A percentile compares a stretch with the other conserved stretches of the same genome.
Evolutionary conservation across 768 basidiomycete genomes (phyloP).

Genomic region (Lactarius trivialis): DNA sequence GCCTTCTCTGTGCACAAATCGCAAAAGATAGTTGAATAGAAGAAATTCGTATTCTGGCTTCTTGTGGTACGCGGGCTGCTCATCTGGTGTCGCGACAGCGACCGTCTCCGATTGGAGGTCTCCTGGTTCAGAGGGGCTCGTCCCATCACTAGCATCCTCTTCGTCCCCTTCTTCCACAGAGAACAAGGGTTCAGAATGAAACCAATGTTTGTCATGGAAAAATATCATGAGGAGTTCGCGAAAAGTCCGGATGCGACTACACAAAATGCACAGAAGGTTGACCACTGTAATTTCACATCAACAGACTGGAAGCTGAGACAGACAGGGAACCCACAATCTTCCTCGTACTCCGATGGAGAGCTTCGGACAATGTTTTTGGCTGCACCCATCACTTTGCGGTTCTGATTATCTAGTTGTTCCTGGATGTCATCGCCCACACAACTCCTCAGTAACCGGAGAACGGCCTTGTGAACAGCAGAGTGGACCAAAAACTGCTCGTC

Average conservation of each 20-base stretch:
- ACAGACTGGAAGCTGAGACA: neutral
- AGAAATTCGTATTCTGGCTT: constrained; percentile 93
- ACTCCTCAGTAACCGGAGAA: constrained; percentile 74
- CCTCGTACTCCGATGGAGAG: constrained; percentile 82
- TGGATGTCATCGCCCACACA: constrained; percentile 92
- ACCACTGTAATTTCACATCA: constrained; percentile 51
- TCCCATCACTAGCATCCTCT: constrained; percentile 29
- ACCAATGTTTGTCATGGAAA: constrained; percentile 92
- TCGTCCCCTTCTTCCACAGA: constrained; percentile 66
- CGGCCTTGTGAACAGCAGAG: constrained; percentile 82
- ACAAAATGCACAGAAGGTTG: constrained; percentile 84
- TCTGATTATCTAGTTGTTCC: constrained; percentile 76
- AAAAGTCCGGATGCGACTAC: constrained; percentile 85
- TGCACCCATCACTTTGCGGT: constrained; percentile 68
- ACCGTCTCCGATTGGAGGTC: neutral
- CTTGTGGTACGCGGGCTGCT: constrained; percentile 36
- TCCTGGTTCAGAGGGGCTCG: constrained; percentile 24
- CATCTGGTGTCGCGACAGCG: constrained; percentile 12
- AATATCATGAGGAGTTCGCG: constrained; percentile 93
- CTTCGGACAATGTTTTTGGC: constrained; percentile 61
- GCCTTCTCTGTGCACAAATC: constrained; percentile 92
- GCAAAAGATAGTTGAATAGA: constrained; percentile 90
- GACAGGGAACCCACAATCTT: constrained; percentile 64
- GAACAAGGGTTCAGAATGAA: constrained; percentile 67
- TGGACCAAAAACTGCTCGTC: constrained; percentile 94